Base-by-base conservation (phyloP, 768 basidiomycete genomes). In the Obba rivulosa region DNA sequence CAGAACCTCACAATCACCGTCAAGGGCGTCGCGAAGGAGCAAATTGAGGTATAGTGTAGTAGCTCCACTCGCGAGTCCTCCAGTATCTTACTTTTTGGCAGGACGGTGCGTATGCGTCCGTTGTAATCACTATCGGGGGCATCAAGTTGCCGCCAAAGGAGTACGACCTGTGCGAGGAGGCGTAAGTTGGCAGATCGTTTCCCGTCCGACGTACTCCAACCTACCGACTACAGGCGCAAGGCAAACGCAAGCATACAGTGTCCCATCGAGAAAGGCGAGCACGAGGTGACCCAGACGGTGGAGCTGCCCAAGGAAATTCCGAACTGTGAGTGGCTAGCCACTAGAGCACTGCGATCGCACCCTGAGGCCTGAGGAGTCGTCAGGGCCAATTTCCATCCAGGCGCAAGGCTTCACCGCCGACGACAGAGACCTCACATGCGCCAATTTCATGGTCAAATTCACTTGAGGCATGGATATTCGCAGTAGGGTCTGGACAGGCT, bases 161-260 rank as follows among this genome's bases (percentile, higher is more conserved):
- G 16, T 95, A 97, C 56, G 91, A 97, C 56, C 68, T 97, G 25
- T 98, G 95, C 63, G 76, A 94, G 51, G 94, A 97, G 68, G 92
- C 93, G 90, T 96, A 73, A 59, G 93, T 80, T 17, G 4, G 3
- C 3, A 25, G 13, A 11, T n/a, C 20, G 13, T 43, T 7, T 3
- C 41, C 10, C n/a, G n/a, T n/a, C 11, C 43, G 11, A 13, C 39
- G 13, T 44, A 17, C 25, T 41, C 18, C 34, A 10, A 28, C 7
- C 24, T 45, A 21, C 24, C 34, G 52, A 14, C 48, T 40, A 9
- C 56, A 95, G 94, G 24, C 77, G 77, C 46, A 80, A 83, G 21
- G 84, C 83, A n/a, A 83, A 97, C 56, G 78, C 83, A 4, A 75
- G 73, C 23, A 69, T 97, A n/a, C 81, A 86, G 61, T 98, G 96